Evolutionary conservation across 768 basidiomycete species (phyloP), one percentile per base, ranked within the genome.

Genomic region (Tulasnella sp.): DNA sequence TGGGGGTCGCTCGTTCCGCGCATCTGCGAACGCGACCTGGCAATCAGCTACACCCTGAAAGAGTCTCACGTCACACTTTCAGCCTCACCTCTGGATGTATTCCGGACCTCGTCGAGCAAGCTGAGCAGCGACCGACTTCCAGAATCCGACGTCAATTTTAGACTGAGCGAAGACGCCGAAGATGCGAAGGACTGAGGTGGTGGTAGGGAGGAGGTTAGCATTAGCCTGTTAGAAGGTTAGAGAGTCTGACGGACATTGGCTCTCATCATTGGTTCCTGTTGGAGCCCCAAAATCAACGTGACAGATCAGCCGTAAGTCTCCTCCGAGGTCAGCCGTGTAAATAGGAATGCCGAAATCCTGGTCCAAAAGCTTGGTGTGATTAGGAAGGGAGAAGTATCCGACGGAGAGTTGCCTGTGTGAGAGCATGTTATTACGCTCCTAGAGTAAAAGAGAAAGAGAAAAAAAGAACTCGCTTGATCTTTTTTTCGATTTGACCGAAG

Each of bases 271-370:
- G 19, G 48, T 39, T 31, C 19, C 58, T 21, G 71, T 24, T 7
- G 27, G 39, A n/a, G 80, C 78, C n/a, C 44, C 56, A 27, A 80
- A 72, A 31, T 80, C 80, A 46, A 80, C 56, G 19, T 77, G 80
- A 81, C 81, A 81, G 1, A 91, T 86, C 34, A 91, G 83, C 16
- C 89, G 85, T 34, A 87, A 83, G 80, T 91, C 89, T 0, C 85
- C 82, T 14, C 88, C 89, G 87, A 92, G 90, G 83, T 92, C 92
- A 0, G 92, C 92, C 82, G 92, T 91, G 76, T 88, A 92, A 18
- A 93, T 88, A 0, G 92, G 90, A 6, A 92, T 84, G 1, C 88
- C 88, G 21, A 84, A 83, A 18, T 86, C 84, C 0, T 83, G 75
- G 0, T 88, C 87, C 34, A 86, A 89, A 16, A 93, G 85, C 14